Evolutionary conservation across 768 basidiomycete genomes (phyloP).

Genomic region (Termitomyces sp.): DNA sequence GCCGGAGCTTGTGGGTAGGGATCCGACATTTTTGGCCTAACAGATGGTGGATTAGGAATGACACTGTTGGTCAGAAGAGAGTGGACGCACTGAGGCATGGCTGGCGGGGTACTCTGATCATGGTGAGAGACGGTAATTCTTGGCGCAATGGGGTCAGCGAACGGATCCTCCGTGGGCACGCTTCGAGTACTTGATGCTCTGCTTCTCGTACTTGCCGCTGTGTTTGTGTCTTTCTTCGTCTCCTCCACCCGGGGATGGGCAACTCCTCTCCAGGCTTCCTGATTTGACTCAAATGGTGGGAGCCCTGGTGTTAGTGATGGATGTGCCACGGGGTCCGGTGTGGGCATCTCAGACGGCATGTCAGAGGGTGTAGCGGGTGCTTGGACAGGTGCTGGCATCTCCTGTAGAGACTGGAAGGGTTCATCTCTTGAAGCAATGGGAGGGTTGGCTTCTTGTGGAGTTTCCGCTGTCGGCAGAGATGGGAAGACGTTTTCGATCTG

Average conservation of each 20-base stretch:
- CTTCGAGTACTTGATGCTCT: slow-evolving; percentile 13
- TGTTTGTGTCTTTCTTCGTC: slow-evolving; percentile 4
- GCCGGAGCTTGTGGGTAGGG: slow-evolving; percentile 14
- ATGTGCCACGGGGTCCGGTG: slow-evolving; percentile 5
- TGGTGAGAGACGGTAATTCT: slow-evolving; percentile 20
- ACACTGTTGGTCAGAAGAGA: neutral
- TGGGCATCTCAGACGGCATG: slow-evolving; percentile 5
- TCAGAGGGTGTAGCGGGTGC: neutral
- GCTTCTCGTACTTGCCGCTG: slow-evolving; percentile 7
- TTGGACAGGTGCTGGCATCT: neutral
- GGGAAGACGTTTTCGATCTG: neutral
- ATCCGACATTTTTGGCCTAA: slow-evolving; percentile 17
- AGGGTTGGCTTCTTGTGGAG: neutral
- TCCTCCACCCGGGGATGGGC: neutral
- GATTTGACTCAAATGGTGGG: slow-evolving; percentile 10
- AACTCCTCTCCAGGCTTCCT: slow-evolving; percentile 18
- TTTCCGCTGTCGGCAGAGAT: neutral
- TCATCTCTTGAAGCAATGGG: neutral
- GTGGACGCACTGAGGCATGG: slow-evolving; percentile 29
- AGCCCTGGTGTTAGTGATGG: neutral
- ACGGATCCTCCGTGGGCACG: slow-evolving; percentile 24
- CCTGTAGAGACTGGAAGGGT: neutral
- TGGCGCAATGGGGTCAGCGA: slow-evolving; percentile 29
- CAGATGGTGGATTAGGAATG: neutral
- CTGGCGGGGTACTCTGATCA: slow-evolving; percentile 1